A percentile compares a stretch with the other conserved stretches of the same genome.
These are phyloP conservation scores for Penicillium sp. DNA, from an alignment of 2,329 filamentous ascomycete species.

Conservation along the genomic window DNA sequence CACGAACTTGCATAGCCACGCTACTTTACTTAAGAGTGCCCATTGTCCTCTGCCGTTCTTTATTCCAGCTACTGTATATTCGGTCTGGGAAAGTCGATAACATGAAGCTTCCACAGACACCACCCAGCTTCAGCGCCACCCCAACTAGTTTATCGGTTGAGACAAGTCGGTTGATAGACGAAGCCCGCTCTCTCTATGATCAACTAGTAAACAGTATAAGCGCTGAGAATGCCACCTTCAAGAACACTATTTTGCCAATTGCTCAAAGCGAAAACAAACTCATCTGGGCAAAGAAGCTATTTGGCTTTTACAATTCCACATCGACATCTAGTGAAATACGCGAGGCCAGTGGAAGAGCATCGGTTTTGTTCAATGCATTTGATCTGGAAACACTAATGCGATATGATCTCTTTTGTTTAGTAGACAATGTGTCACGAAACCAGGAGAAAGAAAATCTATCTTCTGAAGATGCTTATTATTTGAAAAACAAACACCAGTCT, in stretches of 20 bases:
- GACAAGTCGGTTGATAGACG: not conserved
- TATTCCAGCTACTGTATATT: not conserved
- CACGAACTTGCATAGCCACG: too few relatives aligned
- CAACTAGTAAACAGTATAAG: not conserved
- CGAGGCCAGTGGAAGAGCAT: not conserved
- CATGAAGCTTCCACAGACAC: not conserved
- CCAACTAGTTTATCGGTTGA: not conserved
- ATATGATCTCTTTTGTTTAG: not conserved
- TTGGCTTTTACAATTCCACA: not conserved
- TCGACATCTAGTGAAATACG: not conserved
- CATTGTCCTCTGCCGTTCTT: not conserved
- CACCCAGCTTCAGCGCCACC: not conserved
- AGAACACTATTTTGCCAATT: not conserved
- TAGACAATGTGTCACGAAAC: not conserved
- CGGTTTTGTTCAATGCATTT: not conserved
- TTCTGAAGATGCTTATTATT: not conserved
- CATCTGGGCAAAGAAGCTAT: not conserved
- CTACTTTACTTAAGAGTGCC: too few relatives aligned
- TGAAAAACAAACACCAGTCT: not conserved
- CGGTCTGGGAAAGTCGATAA: not conserved
- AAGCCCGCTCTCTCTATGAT: not conserved
- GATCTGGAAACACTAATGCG: not conserved
- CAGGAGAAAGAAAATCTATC: not conserved
- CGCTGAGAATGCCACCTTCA: not conserved
- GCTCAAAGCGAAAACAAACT: not conserved